Percentiles rank a stretch among this genome's conserved stretches.
These are phyloP conservation scores for Primulina huaijiensis DNA, from an alignment of 257 asterid genomes.

Conservation along the genomic window DNA sequence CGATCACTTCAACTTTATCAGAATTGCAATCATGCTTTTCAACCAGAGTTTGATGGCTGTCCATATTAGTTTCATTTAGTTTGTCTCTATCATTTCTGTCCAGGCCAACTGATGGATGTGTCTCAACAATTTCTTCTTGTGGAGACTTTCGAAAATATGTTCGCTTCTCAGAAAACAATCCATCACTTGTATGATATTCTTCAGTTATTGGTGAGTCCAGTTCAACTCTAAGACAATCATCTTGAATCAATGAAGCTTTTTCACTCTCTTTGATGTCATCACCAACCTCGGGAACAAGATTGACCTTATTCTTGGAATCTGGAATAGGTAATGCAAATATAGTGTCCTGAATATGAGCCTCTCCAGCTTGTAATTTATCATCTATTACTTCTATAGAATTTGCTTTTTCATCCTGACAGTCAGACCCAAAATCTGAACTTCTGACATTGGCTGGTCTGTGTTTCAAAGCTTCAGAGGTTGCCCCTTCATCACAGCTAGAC, in stretches of 20 bases:
- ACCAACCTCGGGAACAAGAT: slow-evolving; percentile 29
- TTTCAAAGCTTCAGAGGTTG: slow-evolving; percentile 23
- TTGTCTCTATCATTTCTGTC: slow-evolving; percentile 28
- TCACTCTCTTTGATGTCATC: slow-evolving; percentile 24
- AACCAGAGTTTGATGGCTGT: slow-evolving; percentile 18
- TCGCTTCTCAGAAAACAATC: slow-evolving; percentile 33
- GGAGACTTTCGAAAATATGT: slow-evolving; percentile 23
- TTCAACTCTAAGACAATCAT: slow-evolving; percentile 27
- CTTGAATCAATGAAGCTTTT: slow-evolving; percentile 24
- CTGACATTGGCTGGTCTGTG: slow-evolving; percentile 26
- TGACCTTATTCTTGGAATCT: slow-evolving; percentile 26
- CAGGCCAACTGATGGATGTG: slow-evolving; percentile 22
- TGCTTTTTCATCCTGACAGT: slow-evolving; percentile 27
- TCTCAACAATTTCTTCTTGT: slow-evolving; percentile 31
- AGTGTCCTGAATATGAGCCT: slow-evolving; percentile 31
- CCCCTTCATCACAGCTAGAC: slow-evolving; percentile 22
- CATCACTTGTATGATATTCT: slow-evolving; percentile 29
- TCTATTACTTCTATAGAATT: slow-evolving; percentile 24
- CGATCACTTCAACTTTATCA: slow-evolving; percentile 17
- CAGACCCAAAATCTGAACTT: slow-evolving; percentile 31
- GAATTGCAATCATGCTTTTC: slow-evolving; percentile 22
- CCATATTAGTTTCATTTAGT: slow-evolving; percentile 25
- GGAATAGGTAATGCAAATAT: slow-evolving; percentile 25
- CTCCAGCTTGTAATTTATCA: slow-evolving; percentile 25
- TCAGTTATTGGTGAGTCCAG: slow-evolving; percentile 21